Conservation (phyloP, 2,329 filamentous ascomycete species). For the Metarhizium anisopliae region DNA sequence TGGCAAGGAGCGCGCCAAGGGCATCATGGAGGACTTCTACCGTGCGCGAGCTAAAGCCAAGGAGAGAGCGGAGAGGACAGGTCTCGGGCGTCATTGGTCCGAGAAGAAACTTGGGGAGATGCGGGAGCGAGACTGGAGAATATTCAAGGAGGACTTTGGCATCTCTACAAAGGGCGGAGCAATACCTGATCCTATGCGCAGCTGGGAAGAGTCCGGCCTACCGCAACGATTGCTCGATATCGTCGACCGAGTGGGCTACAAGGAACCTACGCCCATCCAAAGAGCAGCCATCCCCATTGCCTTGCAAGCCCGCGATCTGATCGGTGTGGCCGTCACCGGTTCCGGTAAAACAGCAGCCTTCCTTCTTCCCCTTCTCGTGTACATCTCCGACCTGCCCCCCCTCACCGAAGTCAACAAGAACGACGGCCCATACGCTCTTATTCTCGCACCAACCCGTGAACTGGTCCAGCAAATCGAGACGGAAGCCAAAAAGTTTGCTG, state of each 20-base stretch:
- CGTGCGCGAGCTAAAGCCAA: slow-evolving; percentile 51
- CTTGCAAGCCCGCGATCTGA: slow-evolving; percentile 85
- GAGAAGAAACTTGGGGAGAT: slow-evolving; percentile 89
- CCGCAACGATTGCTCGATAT: slow-evolving; percentile 72
- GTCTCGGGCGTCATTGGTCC: slow-evolving; percentile 88
- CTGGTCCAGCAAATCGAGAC: slow-evolving; percentile 94
- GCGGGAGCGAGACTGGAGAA: slow-evolving; percentile 97
- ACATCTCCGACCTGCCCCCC: slow-evolving; percentile 83
- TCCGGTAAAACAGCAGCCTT: slow-evolving; percentile 98
- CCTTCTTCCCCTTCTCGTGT: slow-evolving; percentile 81
- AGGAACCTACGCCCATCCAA: slow-evolving; percentile 85
- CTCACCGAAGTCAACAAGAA: slow-evolving; percentile 81
- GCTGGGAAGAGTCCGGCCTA: slow-evolving; percentile 77
- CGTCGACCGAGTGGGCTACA: slow-evolving; percentile 77
- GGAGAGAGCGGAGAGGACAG: slow-evolving; percentile 63
- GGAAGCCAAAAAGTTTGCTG: slow-evolving; percentile 87
- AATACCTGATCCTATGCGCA: slow-evolving; percentile 94
- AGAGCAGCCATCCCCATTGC: slow-evolving; percentile 93
- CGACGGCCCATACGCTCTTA: slow-evolving; percentile 94
- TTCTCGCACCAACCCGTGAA: slow-evolving; percentile 92
- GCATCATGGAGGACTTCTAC: slow-evolving; percentile 76
- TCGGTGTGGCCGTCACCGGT: slow-evolving; percentile 94
- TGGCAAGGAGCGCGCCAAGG: slow-evolving; percentile 65
- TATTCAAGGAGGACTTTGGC: slow-evolving; percentile 99
- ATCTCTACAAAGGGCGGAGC: slow-evolving; percentile 88